phyloP scores from a whole-genome alignment of 495 filamentous ascomycete species.

The Achaetomiella virescens region DNA sequence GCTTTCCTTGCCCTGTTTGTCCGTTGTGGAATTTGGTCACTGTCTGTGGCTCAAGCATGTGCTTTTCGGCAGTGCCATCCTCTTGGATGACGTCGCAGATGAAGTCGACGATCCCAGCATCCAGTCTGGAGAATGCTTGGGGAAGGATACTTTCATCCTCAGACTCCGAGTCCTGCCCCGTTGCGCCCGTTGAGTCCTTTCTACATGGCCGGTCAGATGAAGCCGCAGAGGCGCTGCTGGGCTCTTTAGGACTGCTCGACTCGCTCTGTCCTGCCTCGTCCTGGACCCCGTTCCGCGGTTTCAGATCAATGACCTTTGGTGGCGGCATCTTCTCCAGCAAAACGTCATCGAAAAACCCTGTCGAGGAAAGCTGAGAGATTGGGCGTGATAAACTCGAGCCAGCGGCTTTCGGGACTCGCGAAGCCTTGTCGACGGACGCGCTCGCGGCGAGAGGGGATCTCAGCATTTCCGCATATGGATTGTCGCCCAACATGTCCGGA shows the following conservation, averaged over 20 bases:
- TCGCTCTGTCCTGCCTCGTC: constrained; percentile 16
- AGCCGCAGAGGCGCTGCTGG: background rate
- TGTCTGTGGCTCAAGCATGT: constrained; percentile 38
- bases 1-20: constrained; percentile 24
- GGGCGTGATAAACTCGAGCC: constrained; percentile 31
- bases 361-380: constrained; percentile 34
- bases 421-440: constrained; percentile 27
- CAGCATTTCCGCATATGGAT: constrained; percentile 25
- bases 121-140: constrained; percentile 38
- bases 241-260: constrained; percentile 14
- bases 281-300: constrained; percentile 15
- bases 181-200: constrained; percentile 11
- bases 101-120: constrained; percentile 45
- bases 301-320: constrained; percentile 24
- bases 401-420: constrained; percentile 31
- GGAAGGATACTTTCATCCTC: constrained; percentile 38
- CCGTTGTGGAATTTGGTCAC: constrained; percentile 26
- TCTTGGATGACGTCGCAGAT: constrained; percentile 48
- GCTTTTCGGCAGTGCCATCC: constrained; percentile 43
- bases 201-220: constrained; percentile 17
- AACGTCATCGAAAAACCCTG: constrained; percentile 32
- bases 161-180: constrained; percentile 26
- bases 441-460: constrained; percentile 30
- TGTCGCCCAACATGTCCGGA: constrained; percentile 20
- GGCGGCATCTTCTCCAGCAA: constrained; percentile 33